Evolutionary conservation across 1,284 basidiomycete species (phyloP), one percentile per base, ranked within the genome.

Genomic region (Leccinum subrobustum): DNA sequence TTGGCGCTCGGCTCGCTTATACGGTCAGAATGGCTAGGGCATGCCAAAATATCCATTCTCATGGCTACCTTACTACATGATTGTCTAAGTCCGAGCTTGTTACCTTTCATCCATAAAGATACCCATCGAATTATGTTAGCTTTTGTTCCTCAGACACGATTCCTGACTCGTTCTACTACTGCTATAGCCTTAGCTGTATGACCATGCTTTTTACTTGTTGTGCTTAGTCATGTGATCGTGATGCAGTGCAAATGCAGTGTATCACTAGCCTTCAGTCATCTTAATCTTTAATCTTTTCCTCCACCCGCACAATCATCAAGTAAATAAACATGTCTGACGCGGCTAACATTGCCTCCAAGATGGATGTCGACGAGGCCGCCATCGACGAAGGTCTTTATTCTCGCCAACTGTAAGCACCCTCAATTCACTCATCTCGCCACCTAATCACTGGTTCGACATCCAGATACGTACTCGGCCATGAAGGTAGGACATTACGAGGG

Each of bases 401-500:
- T 68, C 91, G 95, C 70, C 95, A 98, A 81, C 81, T 98, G 95
- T 96, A 75, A 83, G 93, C 79, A 58, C 61, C 58, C 54, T 54
- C 25, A 57, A 11, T 59, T 47, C n/a, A 33, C 47, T 23, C 47
- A 68, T 73, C 62, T 48, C 37, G 6, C 53, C 44, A 12, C 48
- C 31, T 55, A 54, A 60, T 69, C 60, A 20, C 60, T 60, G 61
- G 58, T 58, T 42, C 63, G 63, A 71, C 68, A 64, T 71, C 61
- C 67, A 98, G 95, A 70, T 98, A 98, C 75, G 95, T 98, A 14
- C 86, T 98, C 20, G 95, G 95, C 33, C 94, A 97, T 76, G 95
- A 97, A 85, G 95, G 95, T 94, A 72, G 51, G 52, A 44, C 25
- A 18, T 48, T 33, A 31, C 31, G 29, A 52, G 33, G 35, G 4